A percentile compares a stretch with the other conserved stretches of the same genome.
phyloP scores from a whole-genome alignment of 1,284 basidiomycete genomes.

The Ustilago loliicola region DNA sequence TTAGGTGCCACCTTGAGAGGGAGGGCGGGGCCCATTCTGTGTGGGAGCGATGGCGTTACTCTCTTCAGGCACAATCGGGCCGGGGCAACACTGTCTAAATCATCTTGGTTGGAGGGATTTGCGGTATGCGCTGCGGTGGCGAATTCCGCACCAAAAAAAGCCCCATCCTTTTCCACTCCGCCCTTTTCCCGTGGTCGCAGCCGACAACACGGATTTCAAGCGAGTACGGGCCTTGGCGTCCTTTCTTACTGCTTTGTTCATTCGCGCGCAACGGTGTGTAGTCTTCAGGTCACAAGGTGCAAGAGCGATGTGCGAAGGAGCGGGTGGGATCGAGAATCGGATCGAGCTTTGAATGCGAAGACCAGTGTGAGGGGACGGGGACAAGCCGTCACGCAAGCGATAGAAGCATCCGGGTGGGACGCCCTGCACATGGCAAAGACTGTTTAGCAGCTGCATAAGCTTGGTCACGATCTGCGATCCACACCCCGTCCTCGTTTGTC shows the following conservation, averaged over 20 bases:
- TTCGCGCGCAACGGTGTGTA: not conserved
- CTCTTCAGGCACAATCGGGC: not conserved
- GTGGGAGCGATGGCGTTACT: not conserved
- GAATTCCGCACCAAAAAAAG: not conserved
- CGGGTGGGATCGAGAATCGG: no score
- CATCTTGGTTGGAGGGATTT: not conserved
- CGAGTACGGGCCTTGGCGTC: not conserved
- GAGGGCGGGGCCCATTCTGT: not conserved
- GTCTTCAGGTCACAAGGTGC: not conserved
- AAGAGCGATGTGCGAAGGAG: not conserved
- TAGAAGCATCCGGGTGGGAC: not conserved
- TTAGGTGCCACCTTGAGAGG: not conserved
- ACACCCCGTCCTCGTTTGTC: not conserved
- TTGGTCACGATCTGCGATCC: not conserved
- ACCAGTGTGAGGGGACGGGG: not conserved
- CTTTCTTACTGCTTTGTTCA: not conserved
- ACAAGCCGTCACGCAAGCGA: no score
- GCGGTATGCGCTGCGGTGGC: not conserved
- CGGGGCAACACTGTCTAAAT: not conserved
- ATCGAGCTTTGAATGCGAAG: not conserved
- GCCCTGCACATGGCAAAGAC: conserved; percentile 3
- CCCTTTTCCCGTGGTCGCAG: not conserved
- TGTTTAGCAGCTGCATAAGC: no score
- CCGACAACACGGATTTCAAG: not conserved
- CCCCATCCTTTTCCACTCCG: conserved; percentile 6